Percentiles rank a stretch among this genome's conserved stretches.
phyloP scores from a whole-genome alignment of 2,329 filamentous ascomycete genomes.

The Ophiosphaerella narmari region DNA sequence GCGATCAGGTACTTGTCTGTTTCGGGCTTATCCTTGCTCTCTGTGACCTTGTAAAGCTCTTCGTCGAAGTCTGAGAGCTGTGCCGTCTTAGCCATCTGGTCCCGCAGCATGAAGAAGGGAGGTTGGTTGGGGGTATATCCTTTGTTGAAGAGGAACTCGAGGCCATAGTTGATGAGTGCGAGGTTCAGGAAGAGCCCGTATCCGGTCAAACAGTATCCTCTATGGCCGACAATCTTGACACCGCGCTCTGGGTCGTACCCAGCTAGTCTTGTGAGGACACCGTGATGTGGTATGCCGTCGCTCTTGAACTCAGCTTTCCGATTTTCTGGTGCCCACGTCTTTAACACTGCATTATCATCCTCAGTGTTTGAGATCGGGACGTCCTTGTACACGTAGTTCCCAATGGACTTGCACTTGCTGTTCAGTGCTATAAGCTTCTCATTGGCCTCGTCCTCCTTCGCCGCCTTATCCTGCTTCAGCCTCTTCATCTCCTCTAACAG shows the following conservation, averaged over 20 bases:
- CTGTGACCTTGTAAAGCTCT: constrained; percentile 92
- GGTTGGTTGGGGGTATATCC: constrained; percentile 76
- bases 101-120: constrained; percentile 76
- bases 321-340: constrained; percentile 80
- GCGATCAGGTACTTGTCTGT: constrained; percentile 80
- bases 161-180: constrained; percentile 91
- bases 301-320: constrained; percentile 77
- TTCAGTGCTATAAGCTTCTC: constrained; percentile 77
- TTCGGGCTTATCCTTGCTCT: constrained; percentile 76
- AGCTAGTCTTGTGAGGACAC: constrained; percentile 84
- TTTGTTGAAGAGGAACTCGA: constrained; percentile 82
- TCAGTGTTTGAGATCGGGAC: constrained; percentile 85
- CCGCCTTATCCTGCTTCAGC: constrained; percentile 81
- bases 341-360: constrained; percentile 80
- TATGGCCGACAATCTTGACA: constrained; percentile 85
- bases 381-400: constrained; percentile 88
- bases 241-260: constrained; percentile 87
- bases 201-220: constrained; percentile 88
- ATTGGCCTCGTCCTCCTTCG: constrained; percentile 71
- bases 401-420: constrained; percentile 80
- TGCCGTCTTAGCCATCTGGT: constrained; percentile 97
- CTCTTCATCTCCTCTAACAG: constrained; percentile 77
- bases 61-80: constrained; percentile 98
- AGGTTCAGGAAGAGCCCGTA: constrained; percentile 93
- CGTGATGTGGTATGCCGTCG: constrained; percentile 85